Evolutionary conservation across 305 asterid species (phyloP).

Genomic region (Lippia alba): DNA sequence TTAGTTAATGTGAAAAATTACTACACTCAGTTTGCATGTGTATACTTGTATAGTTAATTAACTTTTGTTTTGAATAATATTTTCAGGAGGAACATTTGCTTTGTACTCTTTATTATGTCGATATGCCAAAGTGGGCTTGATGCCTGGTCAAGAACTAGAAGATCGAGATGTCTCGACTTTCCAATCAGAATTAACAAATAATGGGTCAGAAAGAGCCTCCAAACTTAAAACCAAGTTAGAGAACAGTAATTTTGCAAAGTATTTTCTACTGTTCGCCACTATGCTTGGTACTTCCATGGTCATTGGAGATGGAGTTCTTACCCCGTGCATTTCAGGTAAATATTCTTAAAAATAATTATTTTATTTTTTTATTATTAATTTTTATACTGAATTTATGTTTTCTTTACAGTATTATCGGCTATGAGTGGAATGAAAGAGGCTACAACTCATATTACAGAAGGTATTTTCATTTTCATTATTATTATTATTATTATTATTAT

Average conservation of each 20-base stretch:
- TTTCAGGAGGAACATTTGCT: slow-evolving; percentile 76
- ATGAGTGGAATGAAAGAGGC: slow-evolving; percentile 65
- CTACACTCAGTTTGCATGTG: too few relatives aligned
- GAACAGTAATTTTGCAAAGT: slow-evolving; percentile 49
- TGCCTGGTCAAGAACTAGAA: slow-evolving; percentile 58
- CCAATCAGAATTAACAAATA: slow-evolving; percentile 44
- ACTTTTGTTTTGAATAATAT: too few relatives aligned
- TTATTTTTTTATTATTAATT: too few relatives aligned
- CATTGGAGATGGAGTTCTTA: slow-evolving; percentile 78
- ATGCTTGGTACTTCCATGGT: slow-evolving; percentile 87
- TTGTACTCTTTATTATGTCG: slow-evolving; percentile 72
- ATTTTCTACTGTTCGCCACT: slow-evolving; percentile 52
- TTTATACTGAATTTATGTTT: neutral
- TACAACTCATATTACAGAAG: slow-evolving; percentile 47
- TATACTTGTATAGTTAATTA: too few relatives aligned
- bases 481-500: neutral
- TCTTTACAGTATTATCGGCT: slow-evolving; percentile 54
- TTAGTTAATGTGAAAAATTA: too few relatives aligned
- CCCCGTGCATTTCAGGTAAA: slow-evolving; percentile 68
- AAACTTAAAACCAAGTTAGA: slow-evolving; percentile 49
- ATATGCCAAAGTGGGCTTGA: slow-evolving; percentile 61
- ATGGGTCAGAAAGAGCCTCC: slow-evolving; percentile 38
- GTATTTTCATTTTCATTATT: slow-evolving; percentile 20
- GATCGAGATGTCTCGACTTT: slow-evolving; percentile 62
- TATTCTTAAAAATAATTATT: neutral